Conservation (phyloP, 495 filamentous ascomycete species). For the Bombardia bombarda region DNA sequence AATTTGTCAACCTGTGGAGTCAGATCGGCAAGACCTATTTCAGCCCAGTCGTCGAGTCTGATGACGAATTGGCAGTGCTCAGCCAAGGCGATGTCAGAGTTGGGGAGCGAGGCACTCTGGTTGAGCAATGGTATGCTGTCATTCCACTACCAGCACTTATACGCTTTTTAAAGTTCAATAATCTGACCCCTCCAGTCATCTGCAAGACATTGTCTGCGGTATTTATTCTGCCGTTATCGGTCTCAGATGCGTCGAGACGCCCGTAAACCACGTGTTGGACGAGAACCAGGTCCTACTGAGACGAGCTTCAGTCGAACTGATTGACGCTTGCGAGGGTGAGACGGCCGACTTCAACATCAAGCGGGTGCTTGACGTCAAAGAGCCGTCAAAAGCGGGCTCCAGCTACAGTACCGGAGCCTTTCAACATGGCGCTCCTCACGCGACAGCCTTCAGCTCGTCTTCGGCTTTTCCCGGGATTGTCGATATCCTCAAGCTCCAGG, state of each 20-base stretch:
- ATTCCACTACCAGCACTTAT: background rate
- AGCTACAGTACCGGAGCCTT: no score
- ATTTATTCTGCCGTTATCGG: constrained; percentile 21
- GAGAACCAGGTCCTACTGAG: constrained; percentile 22
- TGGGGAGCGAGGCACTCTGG: constrained; percentile 22
- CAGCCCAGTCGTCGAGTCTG: constrained; percentile 26
- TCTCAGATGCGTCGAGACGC: constrained; percentile 20
- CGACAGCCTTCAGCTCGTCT: no score
- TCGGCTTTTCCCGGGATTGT: background rate
- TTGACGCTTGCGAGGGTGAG: constrained; percentile 4
- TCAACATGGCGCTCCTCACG: no score
- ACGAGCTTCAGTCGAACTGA: constrained; percentile 10
- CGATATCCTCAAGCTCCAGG: constrained; percentile 12
- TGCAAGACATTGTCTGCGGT: constrained; percentile 25
- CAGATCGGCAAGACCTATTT: constrained; percentile 36
- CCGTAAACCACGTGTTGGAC: constrained; percentile 28
- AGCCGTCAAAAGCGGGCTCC: constrained; percentile 5
- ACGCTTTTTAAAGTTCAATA: background rate
- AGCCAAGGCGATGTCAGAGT: constrained; percentile 10
- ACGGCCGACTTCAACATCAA: constrained; percentile 21
- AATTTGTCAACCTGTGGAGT: constrained; percentile 35
- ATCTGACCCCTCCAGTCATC: constrained; percentile 9
- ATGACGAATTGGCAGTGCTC: constrained; percentile 9
- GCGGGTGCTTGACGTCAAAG: constrained; percentile 19
- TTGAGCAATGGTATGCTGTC: constrained; percentile 24